These are phyloP conservation scores for Vachellia pachyceras DNA, from an alignment of 306 rosid genomes.

Conservation along the genomic window DNA sequence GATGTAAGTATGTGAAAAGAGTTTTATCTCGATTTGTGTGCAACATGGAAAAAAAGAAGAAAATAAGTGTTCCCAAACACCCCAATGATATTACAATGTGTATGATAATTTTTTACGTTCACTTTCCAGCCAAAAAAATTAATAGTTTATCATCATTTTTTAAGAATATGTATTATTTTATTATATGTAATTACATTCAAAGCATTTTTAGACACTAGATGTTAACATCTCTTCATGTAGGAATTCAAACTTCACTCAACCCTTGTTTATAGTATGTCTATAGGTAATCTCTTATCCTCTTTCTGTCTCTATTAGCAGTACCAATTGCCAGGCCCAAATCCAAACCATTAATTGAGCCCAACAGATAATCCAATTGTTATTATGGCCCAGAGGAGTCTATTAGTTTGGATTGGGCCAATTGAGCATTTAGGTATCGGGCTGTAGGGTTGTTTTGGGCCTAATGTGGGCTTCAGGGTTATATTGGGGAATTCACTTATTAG, in stretches of 20 bases:
- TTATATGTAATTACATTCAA: no score
- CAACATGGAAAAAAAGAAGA: no score
- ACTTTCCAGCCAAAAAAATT: background rate
- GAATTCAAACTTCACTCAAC: no score
- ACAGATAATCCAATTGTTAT: background rate
- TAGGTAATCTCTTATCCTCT: no score
- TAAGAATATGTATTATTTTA: no score
- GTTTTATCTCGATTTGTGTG: no score
- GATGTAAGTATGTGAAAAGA: no score
- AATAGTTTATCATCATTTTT: background rate
- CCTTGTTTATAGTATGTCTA: background rate
- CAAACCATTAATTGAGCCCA: background rate
- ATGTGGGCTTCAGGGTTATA: constrained; percentile 25
- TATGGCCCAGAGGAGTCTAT: background rate
- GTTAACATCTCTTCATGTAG: no score
- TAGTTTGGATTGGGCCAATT: background rate
- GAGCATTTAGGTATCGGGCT: constrained; percentile 10
- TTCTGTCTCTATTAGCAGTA: no score
- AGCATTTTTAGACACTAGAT: no score
- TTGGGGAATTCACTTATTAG: background rate
- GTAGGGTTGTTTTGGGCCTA: background rate
- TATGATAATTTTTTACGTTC: background rate
- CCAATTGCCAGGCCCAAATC: no score
- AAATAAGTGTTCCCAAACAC: no score
- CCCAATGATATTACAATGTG: background rate